phyloP scores from a whole-genome alignment of 75 land plant species.

The Ceratopteris richardii region DNA sequence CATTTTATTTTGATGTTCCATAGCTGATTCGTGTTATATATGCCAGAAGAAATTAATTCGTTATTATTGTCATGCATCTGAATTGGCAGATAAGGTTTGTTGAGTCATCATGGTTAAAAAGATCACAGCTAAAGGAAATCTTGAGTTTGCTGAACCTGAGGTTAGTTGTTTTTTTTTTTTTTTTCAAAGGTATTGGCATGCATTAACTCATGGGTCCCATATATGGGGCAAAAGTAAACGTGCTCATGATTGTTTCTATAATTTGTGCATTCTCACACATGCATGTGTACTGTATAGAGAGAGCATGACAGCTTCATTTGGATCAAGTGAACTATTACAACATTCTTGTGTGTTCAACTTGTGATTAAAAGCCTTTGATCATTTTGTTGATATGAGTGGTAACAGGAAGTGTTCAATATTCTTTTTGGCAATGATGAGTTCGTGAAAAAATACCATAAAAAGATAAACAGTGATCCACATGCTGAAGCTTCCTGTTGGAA shows the following conservation, averaged over 20 bases:
- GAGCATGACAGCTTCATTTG: background rate
- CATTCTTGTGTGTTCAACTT: background rate
- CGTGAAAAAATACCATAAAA: slow-evolving; percentile 8
- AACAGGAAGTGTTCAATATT: background rate
- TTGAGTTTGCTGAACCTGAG: slow-evolving; percentile 2
- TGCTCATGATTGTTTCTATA: background rate
- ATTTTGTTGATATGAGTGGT: background rate
- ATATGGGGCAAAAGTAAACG: background rate
- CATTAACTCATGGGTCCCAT: background rate
- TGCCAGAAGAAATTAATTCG: too few relatives aligned
- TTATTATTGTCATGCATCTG: too few relatives aligned
- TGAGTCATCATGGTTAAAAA: background rate
- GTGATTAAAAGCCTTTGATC: background rate
- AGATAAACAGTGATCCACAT: slow-evolving; percentile 15
- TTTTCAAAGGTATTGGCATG: background rate
- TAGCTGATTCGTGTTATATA: too few relatives aligned
- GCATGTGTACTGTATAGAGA: background rate
- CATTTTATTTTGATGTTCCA: too few relatives aligned
- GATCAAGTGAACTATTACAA: background rate
- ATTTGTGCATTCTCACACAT: background rate
- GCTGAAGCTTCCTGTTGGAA: slow-evolving; percentile 20
- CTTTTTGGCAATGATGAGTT: slow-evolving; percentile 4
- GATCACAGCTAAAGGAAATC: background rate
- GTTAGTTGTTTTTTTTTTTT: background rate
- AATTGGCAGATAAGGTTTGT: too few relatives aligned